Evolutionary conservation across 2,329 filamentous ascomycete species (phyloP), one percentile per base, ranked within the genome.

Genomic region (Botrytis fabae): DNA sequence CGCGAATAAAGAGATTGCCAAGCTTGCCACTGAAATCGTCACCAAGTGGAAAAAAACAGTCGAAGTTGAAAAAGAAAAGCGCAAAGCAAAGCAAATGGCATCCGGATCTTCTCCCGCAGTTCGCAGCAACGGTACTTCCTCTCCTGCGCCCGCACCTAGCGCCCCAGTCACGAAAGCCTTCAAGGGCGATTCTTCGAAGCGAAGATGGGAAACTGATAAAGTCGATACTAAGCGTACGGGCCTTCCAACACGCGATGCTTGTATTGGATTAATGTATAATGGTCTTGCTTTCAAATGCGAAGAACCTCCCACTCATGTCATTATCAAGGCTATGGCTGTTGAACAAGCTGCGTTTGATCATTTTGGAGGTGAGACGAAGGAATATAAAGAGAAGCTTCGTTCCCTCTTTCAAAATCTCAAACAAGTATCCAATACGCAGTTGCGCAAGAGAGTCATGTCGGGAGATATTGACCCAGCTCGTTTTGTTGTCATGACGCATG

Each of bases 401-500:
- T 97, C 94, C 32, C 89, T 99, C 35, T 98, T 94, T 84, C 90
- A 95, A 81, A 98, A 98, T 81, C 89, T 99, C 78, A 98, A 98
- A 86, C 94, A 93, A 85, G 95, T 93, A 84, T 92, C 90, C 76
- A 98, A 98, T 84, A 86, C 89, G 54, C 88, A 90, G 75, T 89
- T 99, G 61, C 91, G 94, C 70, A 86, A 86, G 75, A 89, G 91
- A 76, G 93, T 99, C 77, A 86, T 97, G 80, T 85, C 85, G 6
- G 93, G 92, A 74, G 89, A 92, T 42, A 93, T 98, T 74, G 77
- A 87, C 0, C 85, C 94, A 0, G 88, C 90, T 3, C 86, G 86
- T 51, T 97, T 99, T 78, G 94, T 97, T 73, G 85, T 86, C 79
- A 97, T 99, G 96, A 89, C 90, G 14, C 91, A 93, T 78, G 93